These are phyloP conservation scores for Hsuehochloa calcarea DNA, from an alignment of 176 grass and related monocot species.

Conservation along the genomic window DNA sequence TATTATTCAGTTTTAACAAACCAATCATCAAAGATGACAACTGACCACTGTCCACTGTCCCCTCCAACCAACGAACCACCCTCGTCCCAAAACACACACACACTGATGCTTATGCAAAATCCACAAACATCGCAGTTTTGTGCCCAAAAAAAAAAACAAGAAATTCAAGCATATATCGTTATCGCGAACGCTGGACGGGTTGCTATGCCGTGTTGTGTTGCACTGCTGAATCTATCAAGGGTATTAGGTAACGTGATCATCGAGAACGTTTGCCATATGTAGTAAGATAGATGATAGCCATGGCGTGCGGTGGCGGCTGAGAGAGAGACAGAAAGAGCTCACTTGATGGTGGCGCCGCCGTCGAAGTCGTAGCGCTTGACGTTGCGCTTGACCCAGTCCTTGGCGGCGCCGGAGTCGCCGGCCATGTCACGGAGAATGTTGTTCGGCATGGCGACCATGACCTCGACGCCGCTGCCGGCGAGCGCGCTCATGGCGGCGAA, in stretches of 20 bases:
- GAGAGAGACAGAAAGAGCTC: neutral
- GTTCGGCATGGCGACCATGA: conserved; percentile 88
- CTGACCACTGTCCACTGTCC: conserved; percentile 7
- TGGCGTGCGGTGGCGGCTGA: neutral
- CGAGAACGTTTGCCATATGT: neutral
- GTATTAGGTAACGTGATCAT: too few species aligned
- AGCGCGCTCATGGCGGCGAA: conserved; percentile 53
- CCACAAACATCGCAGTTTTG: neutral
- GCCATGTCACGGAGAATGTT: conserved; percentile 57
- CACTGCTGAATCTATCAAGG: neutral
- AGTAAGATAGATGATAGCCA: neutral
- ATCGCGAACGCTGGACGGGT: neutral
- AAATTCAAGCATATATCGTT: neutral
- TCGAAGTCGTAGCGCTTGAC: conserved; percentile 69
- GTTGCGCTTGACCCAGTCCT: conserved; percentile 65
- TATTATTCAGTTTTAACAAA: neutral
- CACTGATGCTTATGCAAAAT: neutral
- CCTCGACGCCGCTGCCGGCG: conserved; percentile 67
- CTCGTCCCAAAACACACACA: neutral
- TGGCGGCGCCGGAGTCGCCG: conserved; percentile 46
- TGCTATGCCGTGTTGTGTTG: neutral
- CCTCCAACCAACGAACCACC: neutral
- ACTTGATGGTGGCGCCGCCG: conserved; percentile 79
- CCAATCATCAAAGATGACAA: neutral
- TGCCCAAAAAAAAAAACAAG: neutral